Percentiles rank a stretch among this genome's conserved stretches.
phyloP scores from a whole-genome alignment of 495 filamentous ascomycete genomes.

The Pseudotulostoma volvatum region DNA sequence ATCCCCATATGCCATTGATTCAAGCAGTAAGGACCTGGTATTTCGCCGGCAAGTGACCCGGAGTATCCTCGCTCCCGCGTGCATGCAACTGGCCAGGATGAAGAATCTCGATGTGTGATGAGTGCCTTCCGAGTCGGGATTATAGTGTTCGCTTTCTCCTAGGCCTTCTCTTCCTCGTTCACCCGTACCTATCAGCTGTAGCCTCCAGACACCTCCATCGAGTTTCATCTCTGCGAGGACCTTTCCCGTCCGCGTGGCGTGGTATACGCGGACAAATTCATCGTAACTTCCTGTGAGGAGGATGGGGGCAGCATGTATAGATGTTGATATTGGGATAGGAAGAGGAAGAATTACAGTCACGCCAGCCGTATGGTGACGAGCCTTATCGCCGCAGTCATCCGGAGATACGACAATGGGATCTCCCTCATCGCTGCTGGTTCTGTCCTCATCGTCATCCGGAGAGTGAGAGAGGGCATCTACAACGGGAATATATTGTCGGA shows the following conservation, averaged over 20 bases:
- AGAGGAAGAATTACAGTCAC: constrained; percentile 77
- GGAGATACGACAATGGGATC: background rate
- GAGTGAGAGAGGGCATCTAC: too few relatives aligned
- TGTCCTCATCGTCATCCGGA: constrained; percentile 6
- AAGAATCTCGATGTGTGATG: constrained; percentile 29
- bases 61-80: constrained; percentile 62
- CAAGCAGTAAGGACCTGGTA: background rate
- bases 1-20: too few relatives aligned
- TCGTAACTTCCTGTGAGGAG: constrained; percentile 88
- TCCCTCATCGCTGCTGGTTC: constrained; percentile 6
- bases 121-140: too few relatives aligned
- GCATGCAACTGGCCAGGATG: constrained; percentile 86
- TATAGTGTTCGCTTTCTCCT: constrained; percentile 1
- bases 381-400: constrained; percentile 18
- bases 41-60: constrained; percentile 24
- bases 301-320: constrained; percentile 27
- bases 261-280: constrained; percentile 57
- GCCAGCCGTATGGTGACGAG: constrained; percentile 52
- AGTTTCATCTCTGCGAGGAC: constrained; percentile 47
- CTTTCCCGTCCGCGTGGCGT: constrained; percentile 19
- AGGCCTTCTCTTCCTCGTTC: constrained; percentile 4
- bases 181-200: constrained; percentile 40
- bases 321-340: constrained; percentile 12
- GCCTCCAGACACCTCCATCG: constrained; percentile 81
- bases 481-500: constrained; percentile 12